Conservation (phyloP, 1,139 yeast genomes). For the Sugiyamaella castrensis region DNA sequence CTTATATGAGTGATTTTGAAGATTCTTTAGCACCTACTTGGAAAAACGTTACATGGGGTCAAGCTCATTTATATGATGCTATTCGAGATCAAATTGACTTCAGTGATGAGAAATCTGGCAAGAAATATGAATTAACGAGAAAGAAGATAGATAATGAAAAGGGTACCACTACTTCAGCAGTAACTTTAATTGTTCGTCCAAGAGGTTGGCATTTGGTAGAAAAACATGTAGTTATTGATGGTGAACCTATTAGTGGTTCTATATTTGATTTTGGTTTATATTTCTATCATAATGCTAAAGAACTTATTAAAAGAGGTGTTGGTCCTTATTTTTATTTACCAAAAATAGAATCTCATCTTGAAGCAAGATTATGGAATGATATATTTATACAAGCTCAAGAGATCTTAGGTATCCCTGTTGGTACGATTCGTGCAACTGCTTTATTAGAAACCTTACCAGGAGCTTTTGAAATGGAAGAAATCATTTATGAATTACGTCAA, state of each 20-base stretch:
- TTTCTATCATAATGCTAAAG: slow-evolving; percentile 67
- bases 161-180: slow-evolving; percentile 48
- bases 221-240: slow-evolving; percentile 67
- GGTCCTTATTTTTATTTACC: slow-evolving; percentile 77
- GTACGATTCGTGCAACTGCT: slow-evolving; percentile 71
- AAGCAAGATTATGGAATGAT: slow-evolving; percentile 75
- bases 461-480: slow-evolving; percentile 77
- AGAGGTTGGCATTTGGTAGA: slow-evolving; percentile 82
- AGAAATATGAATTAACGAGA: slow-evolving; percentile 51
- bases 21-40: slow-evolving; percentile 96
- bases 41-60: slow-evolving; percentile 84
- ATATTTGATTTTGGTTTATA: slow-evolving; percentile 73
- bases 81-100: slow-evolving; percentile 63
- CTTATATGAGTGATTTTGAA: slow-evolving; percentile 94
- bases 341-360: slow-evolving; percentile 73
- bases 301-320: slow-evolving; percentile 53
- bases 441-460: slow-evolving; percentile 72
- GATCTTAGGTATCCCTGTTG: slow-evolving; percentile 56
- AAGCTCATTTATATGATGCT: slow-evolving; percentile 88
- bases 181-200: slow-evolving; percentile 63
- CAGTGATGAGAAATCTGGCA: slow-evolving; percentile 54
- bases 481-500: slow-evolving; percentile 66
- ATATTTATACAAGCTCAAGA: slow-evolving; percentile 66
- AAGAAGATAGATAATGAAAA: no score
- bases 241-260: slow-evolving; percentile 69